Evolutionary conservation across 306 rosid genomes (phyloP), one percentile per base, ranked within the genome.

Genomic region (Vicia villosa): DNA sequence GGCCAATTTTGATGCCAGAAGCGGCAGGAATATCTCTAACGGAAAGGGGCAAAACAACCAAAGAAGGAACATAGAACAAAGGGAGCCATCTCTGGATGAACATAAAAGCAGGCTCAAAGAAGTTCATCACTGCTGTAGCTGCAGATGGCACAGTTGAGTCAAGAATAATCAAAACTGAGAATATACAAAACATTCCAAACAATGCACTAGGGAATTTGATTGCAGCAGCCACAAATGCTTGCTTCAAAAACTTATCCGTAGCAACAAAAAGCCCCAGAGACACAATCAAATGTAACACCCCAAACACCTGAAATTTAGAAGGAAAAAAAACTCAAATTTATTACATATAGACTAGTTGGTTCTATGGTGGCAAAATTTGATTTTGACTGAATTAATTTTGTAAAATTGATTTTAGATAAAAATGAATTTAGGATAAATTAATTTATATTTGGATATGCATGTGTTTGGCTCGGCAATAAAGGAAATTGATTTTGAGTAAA

Each of bases 1-100:
- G 79, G 85, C 82, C 61, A 69, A 94, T 88, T 81, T 94, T 94
- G 90, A 88, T 66, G 69, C 89, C 98, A 6, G 98, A 85, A 69
- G 98, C 90, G 2, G 97, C 83, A 10, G 98, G 98, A 19, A 94
- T 84, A 61, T 89, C 92, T 80, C 68, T 86, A 0, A 90, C 87
- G 40, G 97, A 86, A 75, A 94, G 87, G 0, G 98, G 98, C 61
- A 94, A 75, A 60, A 88, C 86, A 74, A 90, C 97, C 83, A 90
- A 75, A 62, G 96, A 84, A 8, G 98, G 97, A 77, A 94, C 97
- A 55, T 94, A 94, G 73, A 90, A 94, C 80, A 94, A 76, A 4
- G 98, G 97, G 9, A 94, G 91, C 94, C 97, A 94, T 76, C 97
- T 87, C 79, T 94, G 97, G 54, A 94, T 94, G 71, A 94, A 94